A percentile compares a stretch with the other conserved stretches of the same genome.
Evolutionary conservation across 768 basidiomycete genomes (phyloP).

Genomic region (Chiua virens): DNA sequence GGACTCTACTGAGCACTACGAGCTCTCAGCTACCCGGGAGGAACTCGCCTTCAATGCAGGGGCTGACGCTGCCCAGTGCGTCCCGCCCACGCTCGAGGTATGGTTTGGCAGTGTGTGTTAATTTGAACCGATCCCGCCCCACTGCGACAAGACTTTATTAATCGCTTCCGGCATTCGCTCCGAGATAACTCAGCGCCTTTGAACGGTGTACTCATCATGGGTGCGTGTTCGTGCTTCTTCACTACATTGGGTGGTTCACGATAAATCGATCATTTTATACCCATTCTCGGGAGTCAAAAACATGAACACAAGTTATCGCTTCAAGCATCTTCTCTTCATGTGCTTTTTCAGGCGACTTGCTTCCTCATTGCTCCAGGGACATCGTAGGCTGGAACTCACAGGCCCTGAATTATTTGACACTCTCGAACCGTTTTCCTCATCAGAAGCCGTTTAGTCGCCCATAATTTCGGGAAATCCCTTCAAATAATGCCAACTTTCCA

Average conservation of each 20-base stretch:
- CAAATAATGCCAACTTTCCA: not conserved
- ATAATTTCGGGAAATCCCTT: not conserved
- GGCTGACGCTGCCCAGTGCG: not conserved
- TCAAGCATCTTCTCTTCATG: not conserved
- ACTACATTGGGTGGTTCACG: too few relatives aligned
- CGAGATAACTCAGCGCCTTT: not conserved
- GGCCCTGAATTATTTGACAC: conserved; percentile 1
- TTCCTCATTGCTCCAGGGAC: not conserved
- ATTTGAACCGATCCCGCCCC: not conserved
- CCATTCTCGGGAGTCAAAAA: not conserved
- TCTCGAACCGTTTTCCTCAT: not conserved
- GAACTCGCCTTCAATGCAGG: not conserved
- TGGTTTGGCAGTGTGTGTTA: too few relatives aligned
- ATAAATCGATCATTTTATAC: too few relatives aligned
- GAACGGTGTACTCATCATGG: not conserved
- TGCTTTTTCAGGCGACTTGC: not conserved
- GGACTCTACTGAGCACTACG: too few relatives aligned
- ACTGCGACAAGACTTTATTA: not conserved
- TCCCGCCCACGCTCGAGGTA: not conserved
- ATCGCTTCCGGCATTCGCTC: not conserved
- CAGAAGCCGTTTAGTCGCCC: not conserved
- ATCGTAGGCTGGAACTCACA: not conserved
- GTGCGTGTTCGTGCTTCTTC: too few relatives aligned
- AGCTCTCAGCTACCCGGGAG: too few relatives aligned
- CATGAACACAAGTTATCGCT: not conserved